phyloP scores from a whole-genome alignment of 768 basidiomycete genomes.

The Mycena vulgaris region DNA sequence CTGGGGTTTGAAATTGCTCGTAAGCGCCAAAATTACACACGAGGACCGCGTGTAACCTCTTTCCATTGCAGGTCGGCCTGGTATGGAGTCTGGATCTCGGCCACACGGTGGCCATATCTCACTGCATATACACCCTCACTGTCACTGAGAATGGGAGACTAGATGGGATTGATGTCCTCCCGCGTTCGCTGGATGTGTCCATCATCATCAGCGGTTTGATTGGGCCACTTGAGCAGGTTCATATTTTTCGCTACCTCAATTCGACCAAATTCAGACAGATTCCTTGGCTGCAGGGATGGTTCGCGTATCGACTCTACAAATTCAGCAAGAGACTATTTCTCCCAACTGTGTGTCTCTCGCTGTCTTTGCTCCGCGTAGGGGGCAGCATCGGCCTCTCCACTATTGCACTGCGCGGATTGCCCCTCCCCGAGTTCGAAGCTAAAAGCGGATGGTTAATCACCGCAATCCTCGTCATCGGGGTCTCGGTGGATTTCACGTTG shows the following conservation, averaged over 20 bases:
- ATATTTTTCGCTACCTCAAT: neutral
- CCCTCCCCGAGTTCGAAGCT: constrained; percentile 32
- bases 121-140: constrained; percentile 42
- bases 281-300: constrained; percentile 36
- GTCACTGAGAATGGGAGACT: constrained; percentile 41
- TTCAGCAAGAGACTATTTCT: constrained; percentile 34
- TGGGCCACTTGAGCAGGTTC: constrained; percentile 39
- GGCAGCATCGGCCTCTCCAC: constrained; percentile 35
- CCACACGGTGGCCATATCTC: constrained; percentile 42
- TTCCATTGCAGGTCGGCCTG: neutral
- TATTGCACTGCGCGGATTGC: constrained; percentile 31
- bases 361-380: constrained; percentile 37
- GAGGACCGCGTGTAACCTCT: neutral
- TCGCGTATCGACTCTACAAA: constrained; percentile 41
- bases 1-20: constrained; percentile 37
- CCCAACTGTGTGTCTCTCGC: constrained; percentile 33
- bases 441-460: constrained; percentile 40
- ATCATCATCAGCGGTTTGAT: constrained; percentile 46
- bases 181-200: constrained; percentile 37
- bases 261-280: neutral
- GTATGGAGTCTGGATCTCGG: constrained; percentile 18
- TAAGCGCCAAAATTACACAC: constrained; percentile 18
- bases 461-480: constrained; percentile 39
- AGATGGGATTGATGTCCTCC: constrained; percentile 34
- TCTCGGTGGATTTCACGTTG: constrained; percentile 37